Percentiles rank a stretch among this genome's conserved stretches.
phyloP scores from a whole-genome alignment of 768 basidiomycete genomes.

The Leccinum barrowsii region DNA sequence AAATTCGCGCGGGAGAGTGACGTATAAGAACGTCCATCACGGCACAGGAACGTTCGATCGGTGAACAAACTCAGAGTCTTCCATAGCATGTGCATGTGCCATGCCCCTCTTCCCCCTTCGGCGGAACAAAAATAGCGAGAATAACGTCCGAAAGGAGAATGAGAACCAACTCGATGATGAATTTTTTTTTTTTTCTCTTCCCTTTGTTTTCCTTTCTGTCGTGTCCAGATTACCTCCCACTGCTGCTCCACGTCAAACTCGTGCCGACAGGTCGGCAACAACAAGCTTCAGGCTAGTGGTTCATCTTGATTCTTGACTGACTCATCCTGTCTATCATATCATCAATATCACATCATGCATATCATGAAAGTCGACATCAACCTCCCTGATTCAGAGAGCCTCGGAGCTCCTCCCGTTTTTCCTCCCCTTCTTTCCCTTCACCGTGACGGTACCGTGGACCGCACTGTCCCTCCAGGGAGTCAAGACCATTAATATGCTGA shows the following conservation, averaged over 20 bases:
- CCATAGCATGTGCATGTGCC: neutral
- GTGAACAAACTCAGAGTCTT: neutral
- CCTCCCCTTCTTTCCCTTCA: neutral
- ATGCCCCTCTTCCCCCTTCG: neutral
- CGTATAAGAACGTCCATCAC: conserved; percentile 1
- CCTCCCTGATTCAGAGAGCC: neutral
- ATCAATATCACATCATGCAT: neutral
- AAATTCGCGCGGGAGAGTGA: neutral
- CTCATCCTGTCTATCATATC: neutral
- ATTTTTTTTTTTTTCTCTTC: neutral
- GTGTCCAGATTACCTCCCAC: neutral
- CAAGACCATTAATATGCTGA: neutral
- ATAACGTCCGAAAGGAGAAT: neutral
- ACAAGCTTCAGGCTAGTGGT: neutral
- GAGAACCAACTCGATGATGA: neutral
- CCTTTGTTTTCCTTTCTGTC: neutral
- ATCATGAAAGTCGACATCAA: neutral
- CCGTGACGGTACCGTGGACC: neutral
- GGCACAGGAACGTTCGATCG: neutral
- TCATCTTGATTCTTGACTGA: neutral
- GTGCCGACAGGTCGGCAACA: neutral
- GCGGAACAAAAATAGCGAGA: neutral
- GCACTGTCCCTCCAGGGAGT: neutral
- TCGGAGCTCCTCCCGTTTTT: neutral
- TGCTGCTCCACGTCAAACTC: neutral